Base-by-base conservation (phyloP, 805 yeast genomes). In the Lipomyces spencermartinsiae region DNA sequence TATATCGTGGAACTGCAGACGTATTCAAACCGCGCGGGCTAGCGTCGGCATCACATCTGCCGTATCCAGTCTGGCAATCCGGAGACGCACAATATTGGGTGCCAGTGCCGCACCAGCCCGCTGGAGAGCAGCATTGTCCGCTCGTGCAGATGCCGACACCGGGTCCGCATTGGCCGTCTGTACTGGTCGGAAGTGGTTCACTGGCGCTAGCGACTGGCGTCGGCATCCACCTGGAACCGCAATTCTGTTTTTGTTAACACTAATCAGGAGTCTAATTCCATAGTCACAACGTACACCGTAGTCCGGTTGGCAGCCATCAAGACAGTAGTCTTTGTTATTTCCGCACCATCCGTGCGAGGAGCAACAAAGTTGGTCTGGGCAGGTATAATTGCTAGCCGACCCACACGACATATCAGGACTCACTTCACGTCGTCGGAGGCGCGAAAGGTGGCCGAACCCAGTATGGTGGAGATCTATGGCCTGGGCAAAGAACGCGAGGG, bases 321-420 rank as follows among this genome's bases (percentile, higher is more conserved):
- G 51, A 34, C 70, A 67, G 53, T 67, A 64, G 51, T 58, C 65
- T 4, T 29, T 19, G 22, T 39, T 14, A 14, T 25, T 19, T 22
- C 70, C 70, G 53, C 70, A 67, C 65, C 65, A 67, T 7, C 70
- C 70, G 33, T 33, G n/a, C 34, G 6, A 37, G 14, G 70, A 67
- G 61, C 70, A 67, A 46, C 70, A 67, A 25, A 39, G n/a, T 34
- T 63, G 61, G 22, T 51, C 29, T 1, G 59, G 59, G 31, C 70
- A 67, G 35, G 39, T 46, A 34, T 59, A 62, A 12, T 62, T 64
- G 25, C 43, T 56, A 10, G 43, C 19, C 33, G 62, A 64, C 51
- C 71, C 71, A 56, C 71, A 66, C 9, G 64, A 55, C 35, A 33
- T 58, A 35, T 61, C 68, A 14, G 69, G 68, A 22, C 61, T 37